Percentiles rank a stretch among this genome's conserved stretches.
Evolutionary conservation across 768 basidiomycete species (phyloP).

Genomic region (Porphyrellus cyaneotinctus): DNA sequence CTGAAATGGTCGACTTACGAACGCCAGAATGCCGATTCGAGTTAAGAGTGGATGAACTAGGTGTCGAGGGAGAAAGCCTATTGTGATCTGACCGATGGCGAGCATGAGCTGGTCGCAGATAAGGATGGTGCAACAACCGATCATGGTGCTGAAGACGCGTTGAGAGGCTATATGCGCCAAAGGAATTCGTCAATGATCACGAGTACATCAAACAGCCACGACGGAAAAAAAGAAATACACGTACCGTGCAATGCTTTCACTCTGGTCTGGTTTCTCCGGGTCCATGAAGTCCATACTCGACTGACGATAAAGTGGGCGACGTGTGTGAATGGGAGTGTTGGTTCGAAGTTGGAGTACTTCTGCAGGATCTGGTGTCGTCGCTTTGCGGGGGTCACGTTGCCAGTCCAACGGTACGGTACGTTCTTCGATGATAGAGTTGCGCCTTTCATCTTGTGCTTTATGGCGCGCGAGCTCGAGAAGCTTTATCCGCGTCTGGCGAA

Average conservation of each 20-base stretch:
- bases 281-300: constrained; percentile 87
- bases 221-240: constrained; percentile 24
- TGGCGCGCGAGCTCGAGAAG: constrained; percentile 73
- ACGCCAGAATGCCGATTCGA: constrained; percentile 34
- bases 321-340: constrained; percentile 44
- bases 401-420: constrained; percentile 31
- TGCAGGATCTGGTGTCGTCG: constrained; percentile 25
- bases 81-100: constrained; percentile 23
- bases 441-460: constrained; percentile 53
- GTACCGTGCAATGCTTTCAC: constrained; percentile 59
- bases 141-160: constrained; percentile 64
- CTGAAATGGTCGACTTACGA: constrained; percentile 30
- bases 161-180: constrained; percentile 47
- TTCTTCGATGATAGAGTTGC: constrained; percentile 44
- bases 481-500: constrained; percentile 78
- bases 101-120: constrained; percentile 38
- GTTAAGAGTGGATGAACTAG: constrained; percentile 62
- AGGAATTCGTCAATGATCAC: constrained; percentile 9
- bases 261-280: constrained; percentile 38
- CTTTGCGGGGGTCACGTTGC: constrained; percentile 11
- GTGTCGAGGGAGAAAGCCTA: constrained; percentile 44
- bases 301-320: constrained; percentile 66
- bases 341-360: constrained; percentile 47
- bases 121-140: constrained; percentile 59
- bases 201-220: neutral